Conservation (phyloP, 2,329 filamentous ascomycete species). For the Fusarium nanum region DNA sequence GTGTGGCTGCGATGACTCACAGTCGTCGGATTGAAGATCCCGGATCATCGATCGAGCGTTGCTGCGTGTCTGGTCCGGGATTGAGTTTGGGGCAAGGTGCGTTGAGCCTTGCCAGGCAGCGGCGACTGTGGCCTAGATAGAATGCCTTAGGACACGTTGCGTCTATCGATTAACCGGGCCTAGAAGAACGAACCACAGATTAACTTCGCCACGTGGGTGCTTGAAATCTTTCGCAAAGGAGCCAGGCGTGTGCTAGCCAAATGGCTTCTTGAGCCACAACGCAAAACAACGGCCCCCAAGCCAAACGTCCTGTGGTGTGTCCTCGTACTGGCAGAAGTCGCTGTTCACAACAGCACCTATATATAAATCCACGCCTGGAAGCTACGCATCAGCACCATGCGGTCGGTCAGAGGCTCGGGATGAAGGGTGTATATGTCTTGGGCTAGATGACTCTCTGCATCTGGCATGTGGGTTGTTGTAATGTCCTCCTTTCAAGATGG, state of each 20-base stretch:
- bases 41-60: neutral
- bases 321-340: neutral
- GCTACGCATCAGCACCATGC: neutral
- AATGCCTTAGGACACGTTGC: neutral
- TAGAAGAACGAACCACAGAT: rapidly evolving
- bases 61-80: neutral
- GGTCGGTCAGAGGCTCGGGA: neutral
- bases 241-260: neutral
- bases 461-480: too few species aligned
- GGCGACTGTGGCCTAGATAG: neutral
- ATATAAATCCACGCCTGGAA: neutral
- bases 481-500: neutral
- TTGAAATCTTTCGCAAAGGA: neutral
- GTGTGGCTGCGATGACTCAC: neutral
- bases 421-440: neutral
- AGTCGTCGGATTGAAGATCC: neutral
- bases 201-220: neutral
- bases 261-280: neutral
- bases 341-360: neutral
- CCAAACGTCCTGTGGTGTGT: neutral
- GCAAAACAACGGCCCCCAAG: neutral
- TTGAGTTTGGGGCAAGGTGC: neutral
- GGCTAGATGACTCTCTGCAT: too few species aligned
- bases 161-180: neutral
- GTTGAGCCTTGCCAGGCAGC: neutral